Conservation (phyloP, 176 grass and related monocot genomes). For the Saccharum spontaneum region DNA sequence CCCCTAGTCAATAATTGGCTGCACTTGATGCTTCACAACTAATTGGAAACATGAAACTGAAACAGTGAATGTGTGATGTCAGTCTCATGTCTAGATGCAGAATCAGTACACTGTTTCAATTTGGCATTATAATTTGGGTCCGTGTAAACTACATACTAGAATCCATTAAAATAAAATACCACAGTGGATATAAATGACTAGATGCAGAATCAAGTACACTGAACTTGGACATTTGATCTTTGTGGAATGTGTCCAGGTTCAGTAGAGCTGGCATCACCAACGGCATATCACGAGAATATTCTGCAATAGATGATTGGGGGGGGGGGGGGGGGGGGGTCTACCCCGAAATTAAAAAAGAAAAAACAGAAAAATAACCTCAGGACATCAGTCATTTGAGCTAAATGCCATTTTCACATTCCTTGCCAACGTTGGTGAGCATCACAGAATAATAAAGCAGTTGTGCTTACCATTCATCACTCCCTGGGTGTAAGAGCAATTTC, state of each 20-base stretch:
- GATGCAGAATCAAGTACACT: not conserved
- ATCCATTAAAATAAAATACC: not conserved
- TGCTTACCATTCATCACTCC: constrained; percentile 74
- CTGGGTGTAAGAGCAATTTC: constrained; percentile 62
- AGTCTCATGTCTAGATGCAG: not conserved
- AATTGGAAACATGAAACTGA: not conserved
- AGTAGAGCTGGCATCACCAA: constrained; percentile 6
- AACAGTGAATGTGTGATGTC: not conserved
- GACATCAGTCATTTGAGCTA: not conserved
- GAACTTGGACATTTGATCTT: constrained; percentile 38
- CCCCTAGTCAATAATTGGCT: not conserved
- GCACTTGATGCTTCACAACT: constrained; percentile 5
- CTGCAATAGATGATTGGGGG: not conserved
- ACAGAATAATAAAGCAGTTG: not conserved
- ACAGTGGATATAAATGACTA: not conserved
- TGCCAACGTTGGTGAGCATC: not conserved
- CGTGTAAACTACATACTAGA: not conserved
- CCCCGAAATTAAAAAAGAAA: not conserved
- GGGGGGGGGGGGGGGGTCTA: not conserved
- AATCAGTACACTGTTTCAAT: not conserved
- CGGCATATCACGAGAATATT: constrained; percentile 31
- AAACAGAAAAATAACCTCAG: not conserved
- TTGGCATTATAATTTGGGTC: not conserved
- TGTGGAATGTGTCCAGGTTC: constrained; percentile 29
- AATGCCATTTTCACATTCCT: not conserved